Conservation (phyloP, 2,329 filamentous ascomycete species). For the Cercospora zeae-maydis region DNA sequence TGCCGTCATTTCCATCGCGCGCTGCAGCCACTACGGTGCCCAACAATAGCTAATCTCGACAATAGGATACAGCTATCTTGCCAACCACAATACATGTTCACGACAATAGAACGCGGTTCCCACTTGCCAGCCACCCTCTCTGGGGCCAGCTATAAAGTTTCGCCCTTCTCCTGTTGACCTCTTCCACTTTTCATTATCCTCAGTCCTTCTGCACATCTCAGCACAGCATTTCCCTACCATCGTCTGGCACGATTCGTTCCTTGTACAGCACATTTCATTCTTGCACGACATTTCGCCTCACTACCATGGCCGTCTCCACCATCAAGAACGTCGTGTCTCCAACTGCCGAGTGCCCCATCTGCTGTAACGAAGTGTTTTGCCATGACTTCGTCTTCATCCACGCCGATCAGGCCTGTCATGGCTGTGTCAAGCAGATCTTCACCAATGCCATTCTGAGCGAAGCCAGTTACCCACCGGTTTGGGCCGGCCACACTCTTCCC, state of each 20-base stretch:
- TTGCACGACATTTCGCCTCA: neutral
- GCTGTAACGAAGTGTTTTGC: neutral
- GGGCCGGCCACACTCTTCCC: neutral
- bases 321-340: too few relatives aligned
- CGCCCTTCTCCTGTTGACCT: neutral
- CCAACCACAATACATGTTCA: neutral
- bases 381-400: neutral
- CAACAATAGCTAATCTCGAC: neutral
- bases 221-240: neutral
- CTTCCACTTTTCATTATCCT: neutral
- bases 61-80: neutral
- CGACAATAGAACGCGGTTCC: neutral
- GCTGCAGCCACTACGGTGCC: neutral
- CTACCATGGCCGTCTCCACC: neutral
- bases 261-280: neutral
- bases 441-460: neutral
- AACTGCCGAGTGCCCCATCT: neutral
- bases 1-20: neutral
- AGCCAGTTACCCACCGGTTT: slow-evolving; percentile 1
- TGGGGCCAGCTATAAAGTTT: neutral
- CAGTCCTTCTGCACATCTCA: neutral
- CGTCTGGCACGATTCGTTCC: neutral
- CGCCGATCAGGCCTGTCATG: neutral
- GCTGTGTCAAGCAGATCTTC: neutral
- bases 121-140: neutral